These are phyloP conservation scores for Kwoniella newhampshirensis DNA, from an alignment of 768 basidiomycete genomes.

Conservation along the genomic window DNA sequence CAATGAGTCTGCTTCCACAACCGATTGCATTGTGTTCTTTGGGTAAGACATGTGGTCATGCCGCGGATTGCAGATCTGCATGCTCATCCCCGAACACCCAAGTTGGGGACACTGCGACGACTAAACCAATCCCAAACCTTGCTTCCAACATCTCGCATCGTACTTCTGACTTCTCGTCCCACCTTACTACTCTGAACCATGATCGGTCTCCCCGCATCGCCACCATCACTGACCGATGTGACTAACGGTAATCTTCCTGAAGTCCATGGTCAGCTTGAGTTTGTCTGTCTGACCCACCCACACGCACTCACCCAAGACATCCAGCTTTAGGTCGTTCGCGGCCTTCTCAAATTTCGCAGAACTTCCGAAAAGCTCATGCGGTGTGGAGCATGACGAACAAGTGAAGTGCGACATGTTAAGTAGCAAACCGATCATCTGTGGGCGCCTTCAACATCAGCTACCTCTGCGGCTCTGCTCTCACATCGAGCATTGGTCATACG, in stretches of 20 bases:
- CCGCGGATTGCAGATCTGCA: background rate
- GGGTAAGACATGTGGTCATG: too few relatives aligned
- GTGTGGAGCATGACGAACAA: conserved; percentile 68
- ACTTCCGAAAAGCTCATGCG: conserved; percentile 70
- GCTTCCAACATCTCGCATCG: conserved; percentile 38
- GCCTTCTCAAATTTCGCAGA: conserved; percentile 65
- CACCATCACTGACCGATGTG: conserved; percentile 67
- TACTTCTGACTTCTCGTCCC: conserved; percentile 41
- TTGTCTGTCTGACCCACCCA: too few relatives aligned
- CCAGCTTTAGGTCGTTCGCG: conserved; percentile 62
- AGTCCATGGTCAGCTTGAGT: background rate
- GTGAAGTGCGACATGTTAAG: conserved; percentile 85
- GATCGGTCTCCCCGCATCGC: conserved; percentile 64
- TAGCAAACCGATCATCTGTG: conserved; percentile 77
- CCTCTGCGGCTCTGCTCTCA: too few relatives aligned
- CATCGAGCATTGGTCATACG: too few relatives aligned
- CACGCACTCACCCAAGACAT: conserved; percentile 62
- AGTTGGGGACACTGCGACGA: background rate
- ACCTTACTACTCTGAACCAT: conserved; percentile 41
- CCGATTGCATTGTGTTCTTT: too few relatives aligned
- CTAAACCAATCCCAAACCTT: conserved; percentile 42
- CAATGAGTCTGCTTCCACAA: too few relatives aligned
- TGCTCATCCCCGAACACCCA: conserved; percentile 26
- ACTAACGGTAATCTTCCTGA: conserved; percentile 72
- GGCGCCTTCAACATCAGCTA: background rate